Percentiles rank a stretch among this genome's conserved stretches.
These are phyloP conservation scores for Pleurotus eryngii DNA, from an alignment of 768 basidiomycete species.

Conservation along the genomic window DNA sequence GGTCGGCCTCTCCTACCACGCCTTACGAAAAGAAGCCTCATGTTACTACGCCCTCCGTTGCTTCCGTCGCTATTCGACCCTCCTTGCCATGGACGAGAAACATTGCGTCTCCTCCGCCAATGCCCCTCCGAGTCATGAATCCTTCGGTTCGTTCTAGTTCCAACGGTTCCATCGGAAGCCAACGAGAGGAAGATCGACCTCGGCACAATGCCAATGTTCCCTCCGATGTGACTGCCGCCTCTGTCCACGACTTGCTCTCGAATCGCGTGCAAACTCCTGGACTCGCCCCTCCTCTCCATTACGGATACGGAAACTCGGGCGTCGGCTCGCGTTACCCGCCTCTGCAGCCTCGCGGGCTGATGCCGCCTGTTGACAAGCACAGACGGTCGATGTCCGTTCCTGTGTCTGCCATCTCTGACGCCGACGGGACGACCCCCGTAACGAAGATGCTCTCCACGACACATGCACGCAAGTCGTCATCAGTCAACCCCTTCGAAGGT, in stretches of 20 bases:
- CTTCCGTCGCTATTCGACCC: slow-evolving; percentile 14
- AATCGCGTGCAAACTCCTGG: slow-evolving; percentile 12
- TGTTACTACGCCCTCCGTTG: slow-evolving; percentile 22
- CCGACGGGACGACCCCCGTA: slow-evolving; percentile 31
- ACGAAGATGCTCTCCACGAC: slow-evolving; percentile 43
- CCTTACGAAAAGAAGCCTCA: slow-evolving; percentile 34
- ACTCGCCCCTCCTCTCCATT: slow-evolving; percentile 38
- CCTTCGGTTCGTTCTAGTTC: slow-evolving; percentile 1
- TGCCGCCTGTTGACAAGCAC: slow-evolving; percentile 13
- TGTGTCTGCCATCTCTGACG: slow-evolving; percentile 13
- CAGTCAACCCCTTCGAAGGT: slow-evolving; percentile 23
- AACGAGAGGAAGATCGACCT: slow-evolving; percentile 1
- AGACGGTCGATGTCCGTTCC: slow-evolving; percentile 18
- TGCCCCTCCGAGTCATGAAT: slow-evolving; percentile 22
- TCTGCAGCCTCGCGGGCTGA: slow-evolving; percentile 13
- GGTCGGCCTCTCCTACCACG: slow-evolving; percentile 19
- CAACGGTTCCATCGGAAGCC: background rate
- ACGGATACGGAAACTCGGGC: slow-evolving; percentile 27
- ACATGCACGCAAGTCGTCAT: slow-evolving; percentile 38
- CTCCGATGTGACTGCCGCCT: slow-evolving; percentile 1
- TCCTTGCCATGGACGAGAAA: slow-evolving; percentile 27
- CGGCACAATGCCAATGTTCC: slow-evolving; percentile 5
- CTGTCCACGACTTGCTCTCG: background rate
- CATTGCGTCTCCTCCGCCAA: slow-evolving; percentile 21
- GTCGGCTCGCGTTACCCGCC: slow-evolving; percentile 6